These are phyloP conservation scores for Myxozyma sirexii DNA, from an alignment of 805 yeast genomes.

Conservation along the genomic window DNA sequence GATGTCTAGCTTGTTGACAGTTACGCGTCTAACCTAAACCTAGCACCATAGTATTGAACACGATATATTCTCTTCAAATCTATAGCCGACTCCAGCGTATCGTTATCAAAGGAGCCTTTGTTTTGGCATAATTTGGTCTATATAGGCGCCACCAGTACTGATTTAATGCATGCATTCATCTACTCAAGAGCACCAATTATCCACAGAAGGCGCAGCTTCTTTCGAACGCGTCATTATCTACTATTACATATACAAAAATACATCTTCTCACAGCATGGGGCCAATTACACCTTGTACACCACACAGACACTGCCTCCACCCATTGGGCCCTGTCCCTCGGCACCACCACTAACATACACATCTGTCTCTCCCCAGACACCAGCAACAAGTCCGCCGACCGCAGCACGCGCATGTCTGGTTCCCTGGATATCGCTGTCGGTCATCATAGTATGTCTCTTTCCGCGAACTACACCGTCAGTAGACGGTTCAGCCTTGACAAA, in stretches of 20 bases:
- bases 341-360: slow-evolving; percentile 33
- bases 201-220: no score
- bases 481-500: slow-evolving; percentile 34
- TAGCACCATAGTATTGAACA: no score
- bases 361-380: slow-evolving; percentile 34
- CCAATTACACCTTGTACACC: slow-evolving; percentile 27
- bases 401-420: slow-evolving; percentile 35
- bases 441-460: slow-evolving; percentile 34
- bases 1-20: no score
- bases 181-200: no score
- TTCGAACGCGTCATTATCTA: background rate
- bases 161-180: no score
- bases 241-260: no score
- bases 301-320: slow-evolving; percentile 35
- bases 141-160: no score
- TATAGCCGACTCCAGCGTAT: no score
- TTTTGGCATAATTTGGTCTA: no score
- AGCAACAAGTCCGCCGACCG: slow-evolving; percentile 33
- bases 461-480: slow-evolving; percentile 33
- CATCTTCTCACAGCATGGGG: background rate
- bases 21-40: no score
- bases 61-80: no score
- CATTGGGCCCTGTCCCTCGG: slow-evolving; percentile 35
- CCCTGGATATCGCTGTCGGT: slow-evolving; percentile 35
- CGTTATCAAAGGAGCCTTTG: no score